A percentile compares a stretch with the other conserved stretches of the same genome.
These are phyloP conservation scores for Ogataea minuta DNA, from an alignment of 805 yeast species.

Conservation along the genomic window DNA sequence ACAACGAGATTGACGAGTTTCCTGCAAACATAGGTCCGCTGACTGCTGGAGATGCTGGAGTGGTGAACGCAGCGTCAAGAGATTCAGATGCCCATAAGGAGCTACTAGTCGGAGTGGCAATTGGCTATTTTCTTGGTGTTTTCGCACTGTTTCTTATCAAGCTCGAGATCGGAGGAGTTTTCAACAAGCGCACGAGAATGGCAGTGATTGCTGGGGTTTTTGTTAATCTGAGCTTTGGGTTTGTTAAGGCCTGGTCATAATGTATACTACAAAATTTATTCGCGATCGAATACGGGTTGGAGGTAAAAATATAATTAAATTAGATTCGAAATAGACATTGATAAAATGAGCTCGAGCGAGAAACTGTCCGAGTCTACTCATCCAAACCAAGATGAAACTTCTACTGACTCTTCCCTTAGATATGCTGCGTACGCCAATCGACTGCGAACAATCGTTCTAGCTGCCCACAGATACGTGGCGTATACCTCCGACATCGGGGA, in stretches of 20 bases:
- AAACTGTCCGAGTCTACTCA: slow-evolving; percentile 8
- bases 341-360: slow-evolving; percentile 2
- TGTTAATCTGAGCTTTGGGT: slow-evolving; percentile 65
- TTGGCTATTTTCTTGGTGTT: slow-evolving; percentile 78
- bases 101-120: slow-evolving; percentile 61
- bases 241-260: slow-evolving; percentile 46
- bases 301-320: slow-evolving; percentile 1
- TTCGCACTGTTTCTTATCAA: slow-evolving; percentile 61
- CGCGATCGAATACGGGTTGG: slow-evolving; percentile 2
- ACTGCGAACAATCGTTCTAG: slow-evolving; percentile 63
- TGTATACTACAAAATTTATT: background rate
- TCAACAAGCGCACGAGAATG: slow-evolving; percentile 61
- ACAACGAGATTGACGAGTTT: slow-evolving; percentile 47
- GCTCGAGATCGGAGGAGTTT: slow-evolving; percentile 52
- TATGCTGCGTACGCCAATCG: slow-evolving; percentile 83
- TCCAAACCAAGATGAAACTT: slow-evolving; percentile 12
- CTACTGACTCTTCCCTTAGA: slow-evolving; percentile 43
- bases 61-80: slow-evolving; percentile 32
- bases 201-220: slow-evolving; percentile 70
- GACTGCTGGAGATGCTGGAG: slow-evolving; percentile 11
- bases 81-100: slow-evolving; percentile 51
- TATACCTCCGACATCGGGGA: slow-evolving; percentile 87
- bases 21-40: slow-evolving; percentile 33
- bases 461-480: slow-evolving; percentile 81
- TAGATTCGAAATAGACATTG: background rate